Base-by-base conservation (phyloP, 495 filamentous ascomycete species). In the Lepidopterella palustris region DNA sequence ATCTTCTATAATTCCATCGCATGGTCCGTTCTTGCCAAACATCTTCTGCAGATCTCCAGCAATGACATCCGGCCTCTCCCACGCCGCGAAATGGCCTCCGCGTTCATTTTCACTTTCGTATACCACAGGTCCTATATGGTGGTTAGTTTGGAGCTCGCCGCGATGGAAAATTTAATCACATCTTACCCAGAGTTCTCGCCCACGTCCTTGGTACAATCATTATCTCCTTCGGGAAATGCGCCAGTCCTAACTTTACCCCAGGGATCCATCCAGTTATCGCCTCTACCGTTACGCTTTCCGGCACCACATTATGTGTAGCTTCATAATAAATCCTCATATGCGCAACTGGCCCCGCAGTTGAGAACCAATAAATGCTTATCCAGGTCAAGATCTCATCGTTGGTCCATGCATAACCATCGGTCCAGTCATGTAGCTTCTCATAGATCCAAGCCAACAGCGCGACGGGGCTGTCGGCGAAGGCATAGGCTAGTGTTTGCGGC, bases 21-120 rank as follows among this genome's bases (percentile, higher is more conserved):
- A n/a, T n/a, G n/a, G n/a, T 25, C 77, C 77, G 15, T 61, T 69
- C 61, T 70, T 75, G 4, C 76, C 74, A 70, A 84, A 83, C 80
- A 86, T 86, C 27, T 60, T 68, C 57, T 70, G 71, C 55, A 88
- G 62, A 73, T 88, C 85, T 0, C 58, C 69, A 1, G 75, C 79
- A 28, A 87, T 66, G 21, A 59, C 63, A 9, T 83, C 72, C 3
- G 85, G 83, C 27, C 66, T 59, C 60, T 87, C 85, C 64, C 75
- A 80, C 0, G 84, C 79, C 1, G 81, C 79, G 68, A 87, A 87
- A 68, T 88, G 85, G 0, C 85, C 85, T 0, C 85, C 85, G 3
- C 62, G 57, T 0, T 73, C 64, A 69, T 85, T 18, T 26, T 53
- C 54, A 27, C 48, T 59, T 48, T 66, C 60, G 40, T 58, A 56